Evolutionary conservation across 139 green algal genomes (phyloP).

Genomic region (Chlorella ohadii): DNA sequence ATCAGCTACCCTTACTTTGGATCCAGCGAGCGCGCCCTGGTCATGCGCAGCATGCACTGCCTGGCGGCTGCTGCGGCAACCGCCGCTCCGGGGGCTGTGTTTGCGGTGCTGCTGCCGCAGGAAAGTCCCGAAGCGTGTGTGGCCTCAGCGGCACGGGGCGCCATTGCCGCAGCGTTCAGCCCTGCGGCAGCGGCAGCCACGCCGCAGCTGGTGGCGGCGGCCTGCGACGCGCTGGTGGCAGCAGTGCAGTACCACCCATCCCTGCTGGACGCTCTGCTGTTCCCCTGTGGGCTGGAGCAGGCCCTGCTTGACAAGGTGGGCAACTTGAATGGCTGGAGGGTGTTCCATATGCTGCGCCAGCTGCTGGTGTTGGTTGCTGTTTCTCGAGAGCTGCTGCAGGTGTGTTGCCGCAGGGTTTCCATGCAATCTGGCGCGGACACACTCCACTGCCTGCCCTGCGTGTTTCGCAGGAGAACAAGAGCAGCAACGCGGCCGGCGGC

Average conservation of each 20-base stretch:
- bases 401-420: too few relatives aligned
- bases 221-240: conserved; percentile 50
- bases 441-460: neutral
- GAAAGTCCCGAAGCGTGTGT: conserved; percentile 10
- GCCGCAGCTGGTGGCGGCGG: conserved; percentile 39
- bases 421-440: too few relatives aligned
- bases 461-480: conserved; percentile 28
- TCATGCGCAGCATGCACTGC: conserved; percentile 28
- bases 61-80: conserved; percentile 22
- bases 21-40: conserved; percentile 17
- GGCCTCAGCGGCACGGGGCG: conserved; percentile 9
- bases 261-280: conserved; percentile 65
- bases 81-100: neutral
- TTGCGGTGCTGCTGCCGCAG: conserved; percentile 28
- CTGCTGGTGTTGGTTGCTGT: too few relatives aligned
- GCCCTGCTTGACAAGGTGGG: conserved; percentile 26
- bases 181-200: neutral
- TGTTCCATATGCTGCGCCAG: neutral
- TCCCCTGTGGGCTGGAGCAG: conserved; percentile 54
- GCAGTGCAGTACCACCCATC: conserved; percentile 48
- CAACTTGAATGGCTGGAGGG: neutral
- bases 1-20: conserved; percentile 52
- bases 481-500: neutral
- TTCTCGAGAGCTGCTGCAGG: too few relatives aligned
- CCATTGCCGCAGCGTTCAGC: conserved; percentile 25